Percentiles rank a stretch among this genome's conserved stretches.
phyloP scores from a whole-genome alignment of 2,329 filamentous ascomycete species.

The Huntiella savannae region DNA sequence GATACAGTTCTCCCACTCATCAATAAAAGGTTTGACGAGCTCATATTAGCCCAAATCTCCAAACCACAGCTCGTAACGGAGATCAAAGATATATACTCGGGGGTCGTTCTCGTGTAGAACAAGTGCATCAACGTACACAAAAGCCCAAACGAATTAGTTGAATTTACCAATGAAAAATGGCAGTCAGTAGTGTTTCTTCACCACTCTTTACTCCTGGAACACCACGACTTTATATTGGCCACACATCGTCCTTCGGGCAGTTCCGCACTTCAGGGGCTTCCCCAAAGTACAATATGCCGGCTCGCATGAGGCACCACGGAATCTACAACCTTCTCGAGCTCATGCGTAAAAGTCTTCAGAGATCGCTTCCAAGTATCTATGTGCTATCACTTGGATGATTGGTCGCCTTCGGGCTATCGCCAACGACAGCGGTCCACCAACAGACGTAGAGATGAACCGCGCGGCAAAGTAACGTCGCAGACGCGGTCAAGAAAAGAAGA shows the following conservation, averaged over 20 bases:
- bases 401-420: too few species aligned
- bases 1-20: too few species aligned
- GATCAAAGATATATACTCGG: conserved; percentile 68
- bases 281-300: conserved; percentile 75
- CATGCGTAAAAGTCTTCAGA: conserved; percentile 49
- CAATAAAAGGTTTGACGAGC: too few species aligned
- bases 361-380: too few species aligned
- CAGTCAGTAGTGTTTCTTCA: conserved; percentile 69
- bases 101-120: conserved; percentile 67
- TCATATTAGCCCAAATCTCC: too few species aligned
- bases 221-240: conserved; percentile 73
- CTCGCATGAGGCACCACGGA: conserved; percentile 81
- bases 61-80: conserved; percentile 50
- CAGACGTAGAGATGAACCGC: too few species aligned
- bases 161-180: conserved; percentile 52
- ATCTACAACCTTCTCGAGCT: conserved; percentile 75
- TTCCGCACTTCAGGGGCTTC: conserved; percentile 44
- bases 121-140: conserved; percentile 74
- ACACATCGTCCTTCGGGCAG: conserved; percentile 69
- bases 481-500: too few species aligned
- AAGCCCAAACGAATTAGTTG: conserved; percentile 25
- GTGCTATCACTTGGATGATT: too few species aligned
- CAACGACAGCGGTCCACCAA: too few species aligned
- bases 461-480: too few species aligned
- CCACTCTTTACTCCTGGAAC: conserved; percentile 60